Evolutionary conservation across 495 filamentous ascomycete genomes (phyloP).

Genomic region (Cercophora samala): DNA sequence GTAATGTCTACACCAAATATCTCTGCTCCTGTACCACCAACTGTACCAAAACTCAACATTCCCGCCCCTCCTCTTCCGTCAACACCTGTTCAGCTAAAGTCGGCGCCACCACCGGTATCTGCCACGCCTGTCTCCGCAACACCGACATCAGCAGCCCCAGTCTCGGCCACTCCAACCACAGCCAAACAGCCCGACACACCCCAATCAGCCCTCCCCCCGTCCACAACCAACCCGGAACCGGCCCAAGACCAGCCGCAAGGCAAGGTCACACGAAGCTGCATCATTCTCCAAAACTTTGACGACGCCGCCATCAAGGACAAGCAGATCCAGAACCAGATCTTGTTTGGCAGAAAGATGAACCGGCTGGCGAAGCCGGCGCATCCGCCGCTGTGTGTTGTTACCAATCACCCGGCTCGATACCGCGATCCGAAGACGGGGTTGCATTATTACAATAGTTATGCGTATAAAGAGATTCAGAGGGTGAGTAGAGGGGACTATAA

Average conservation of each 20-base stretch:
- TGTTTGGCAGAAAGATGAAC: constrained; percentile 52
- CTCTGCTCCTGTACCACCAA: constrained; percentile 16
- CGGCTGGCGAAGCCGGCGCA: constrained; percentile 50
- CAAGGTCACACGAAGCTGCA: constrained; percentile 47
- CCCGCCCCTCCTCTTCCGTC: constrained; percentile 18
- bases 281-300: constrained; percentile 58
- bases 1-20: background rate
- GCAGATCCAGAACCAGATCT: constrained; percentile 51
- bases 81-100: background rate
- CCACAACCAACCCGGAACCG: constrained; percentile 15
- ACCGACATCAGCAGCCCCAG: constrained; percentile 19
- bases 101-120: background rate
- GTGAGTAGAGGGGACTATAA: constrained; percentile 63
- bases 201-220: background rate
- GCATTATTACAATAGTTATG: constrained; percentile 69
- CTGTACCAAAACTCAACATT: constrained; percentile 11
- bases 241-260: constrained; percentile 22
- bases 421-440: constrained; percentile 73
- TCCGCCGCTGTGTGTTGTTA: constrained; percentile 67
- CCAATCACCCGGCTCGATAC: constrained; percentile 71
- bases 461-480: constrained; percentile 67
- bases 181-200: constrained; percentile 22
- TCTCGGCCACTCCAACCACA: constrained; percentile 8
- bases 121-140: constrained; percentile 9
- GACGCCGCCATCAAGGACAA: constrained; percentile 53